Base-by-base conservation (phyloP, 2,329 filamentous ascomycete species). In the Lachnellula subtilissima region DNA sequence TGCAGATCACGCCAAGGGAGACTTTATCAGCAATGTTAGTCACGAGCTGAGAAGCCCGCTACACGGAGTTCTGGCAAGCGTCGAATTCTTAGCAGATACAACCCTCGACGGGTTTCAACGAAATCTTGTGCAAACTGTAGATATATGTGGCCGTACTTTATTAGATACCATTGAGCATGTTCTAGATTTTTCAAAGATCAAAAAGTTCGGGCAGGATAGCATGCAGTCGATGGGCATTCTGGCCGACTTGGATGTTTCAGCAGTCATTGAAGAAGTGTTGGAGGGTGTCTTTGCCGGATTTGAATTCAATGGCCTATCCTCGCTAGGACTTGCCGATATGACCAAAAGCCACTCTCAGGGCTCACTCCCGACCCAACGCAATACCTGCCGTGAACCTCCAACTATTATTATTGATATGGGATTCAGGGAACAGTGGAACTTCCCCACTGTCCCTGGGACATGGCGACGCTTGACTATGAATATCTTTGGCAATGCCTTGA, bases 401-500 rank as follows among this genome's bases (percentile, higher is more conserved):
- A 75, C 75, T 5, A 74, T 84, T 15, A 70, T 80, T 28, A 65
- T 85, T 39, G 66, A 69, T 50, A 64, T 69, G 39, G 65, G 65
- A 4, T 73, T 71, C 63, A 55, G 71, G 42, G 59, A 74, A 43
- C 57, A 72, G 5, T 69, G 65, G 66, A 65, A 53, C 17, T 68
- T 67, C 46, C 52, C 56, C 6, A 66, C 58, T 9, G 59, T 61
- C 0, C 58, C 66, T n/a, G 67, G 67, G 5, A 62, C 65, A 3
- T 66, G 64, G 57, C 58, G 61, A 45, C 58, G 67, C 3, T 50
- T 86, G 37, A 75, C 84, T 37, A 84, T 85, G 81, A 85, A 86
- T 51, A 61, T 85, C 0, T 79, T 85, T 48, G 81, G 82, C 4
- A 86, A 86, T 63, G 76, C 83, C 0, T 71, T 86, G 61, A 86